Conservation (phyloP, 305 asterid species). For the Fraxinus baroniana region DNA sequence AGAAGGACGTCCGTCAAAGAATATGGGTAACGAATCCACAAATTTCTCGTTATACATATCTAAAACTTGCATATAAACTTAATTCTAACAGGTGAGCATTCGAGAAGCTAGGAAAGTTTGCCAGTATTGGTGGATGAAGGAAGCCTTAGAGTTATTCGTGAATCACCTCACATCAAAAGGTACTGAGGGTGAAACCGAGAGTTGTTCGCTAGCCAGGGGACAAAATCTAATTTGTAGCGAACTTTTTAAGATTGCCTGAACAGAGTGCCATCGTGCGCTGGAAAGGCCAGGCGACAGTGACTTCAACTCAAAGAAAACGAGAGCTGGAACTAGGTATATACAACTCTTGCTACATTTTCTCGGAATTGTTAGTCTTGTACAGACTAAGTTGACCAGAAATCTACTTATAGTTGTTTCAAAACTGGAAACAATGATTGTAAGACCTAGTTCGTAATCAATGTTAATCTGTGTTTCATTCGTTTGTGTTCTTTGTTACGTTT, state of each 20-base stretch:
- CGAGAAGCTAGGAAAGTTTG: constrained; percentile 70
- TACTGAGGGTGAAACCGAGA: constrained; percentile 19
- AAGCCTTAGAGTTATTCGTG: constrained; percentile 63
- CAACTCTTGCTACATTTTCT: constrained; percentile 20
- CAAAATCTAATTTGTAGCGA: constrained; percentile 40
- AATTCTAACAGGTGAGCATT: constrained; percentile 56
- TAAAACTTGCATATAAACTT: neutral
- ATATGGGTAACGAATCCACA: constrained; percentile 50
- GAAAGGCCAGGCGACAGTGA: neutral
- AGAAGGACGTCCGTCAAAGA: constrained; percentile 76
- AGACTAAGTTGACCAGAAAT: constrained; percentile 6
- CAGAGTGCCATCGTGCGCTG: neutral
- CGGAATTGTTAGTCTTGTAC: constrained; percentile 13
- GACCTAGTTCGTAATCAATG: neutral
- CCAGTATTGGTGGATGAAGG: constrained; percentile 87
- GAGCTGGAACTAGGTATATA: constrained; percentile 17
- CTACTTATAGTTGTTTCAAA: constrained; percentile 11
- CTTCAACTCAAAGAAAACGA: constrained; percentile 18
- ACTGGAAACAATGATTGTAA: neutral
- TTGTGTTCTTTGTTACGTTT: neutral
- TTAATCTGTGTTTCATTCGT: neutral
- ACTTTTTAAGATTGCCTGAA: neutral
- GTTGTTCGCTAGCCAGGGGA: constrained; percentile 18
- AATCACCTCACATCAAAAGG: constrained; percentile 38
- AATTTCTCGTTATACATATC: neutral